These are phyloP conservation scores for Tuctoria greenei DNA, from an alignment of 176 grass and related monocot species.

Conservation along the genomic window DNA sequence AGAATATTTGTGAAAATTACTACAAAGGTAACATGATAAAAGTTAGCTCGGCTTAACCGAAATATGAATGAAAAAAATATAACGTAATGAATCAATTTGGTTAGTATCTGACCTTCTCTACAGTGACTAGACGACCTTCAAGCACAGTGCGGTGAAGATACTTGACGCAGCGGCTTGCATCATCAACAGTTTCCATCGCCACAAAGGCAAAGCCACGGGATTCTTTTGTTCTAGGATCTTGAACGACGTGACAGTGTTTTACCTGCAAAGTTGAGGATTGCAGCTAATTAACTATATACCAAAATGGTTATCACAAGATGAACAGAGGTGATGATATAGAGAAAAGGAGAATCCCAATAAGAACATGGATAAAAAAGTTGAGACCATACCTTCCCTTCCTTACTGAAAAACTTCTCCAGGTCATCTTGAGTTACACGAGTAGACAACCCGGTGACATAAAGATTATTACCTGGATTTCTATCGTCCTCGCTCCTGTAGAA, in stretches of 20 bases:
- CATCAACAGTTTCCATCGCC: conserved; percentile 79
- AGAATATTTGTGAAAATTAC: neutral
- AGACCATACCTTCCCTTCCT: conserved; percentile 75
- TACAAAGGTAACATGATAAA: conserved; percentile 37
- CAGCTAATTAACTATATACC: neutral
- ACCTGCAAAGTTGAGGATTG: conserved; percentile 53
- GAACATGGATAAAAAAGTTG: neutral
- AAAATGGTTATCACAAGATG: conserved; percentile 18
- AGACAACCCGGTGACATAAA: conserved; percentile 95
- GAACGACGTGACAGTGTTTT: conserved; percentile 70
- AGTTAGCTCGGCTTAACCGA: conserved; percentile 6
- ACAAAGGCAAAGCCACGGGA: conserved; percentile 97
- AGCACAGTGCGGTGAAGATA: conserved; percentile 82
- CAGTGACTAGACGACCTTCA: conserved; percentile 83
- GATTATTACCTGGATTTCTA: conserved; percentile 91
- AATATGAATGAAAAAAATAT: neutral
- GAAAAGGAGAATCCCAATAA: neutral
- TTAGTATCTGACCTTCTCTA: conserved; percentile 62
- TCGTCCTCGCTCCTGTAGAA: conserved; percentile 54
- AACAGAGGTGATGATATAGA: neutral
- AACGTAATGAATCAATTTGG: neutral
- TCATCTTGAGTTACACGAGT: conserved; percentile 63
- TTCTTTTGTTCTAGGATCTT: conserved; percentile 84
- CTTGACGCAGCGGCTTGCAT: conserved; percentile 75
- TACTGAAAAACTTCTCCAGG: conserved; percentile 85